Percentiles rank a stretch among this genome's conserved stretches.
These are phyloP conservation scores for Triticum urartu DNA, from an alignment of 176 grass and related monocot genomes.

Conservation along the genomic window DNA sequence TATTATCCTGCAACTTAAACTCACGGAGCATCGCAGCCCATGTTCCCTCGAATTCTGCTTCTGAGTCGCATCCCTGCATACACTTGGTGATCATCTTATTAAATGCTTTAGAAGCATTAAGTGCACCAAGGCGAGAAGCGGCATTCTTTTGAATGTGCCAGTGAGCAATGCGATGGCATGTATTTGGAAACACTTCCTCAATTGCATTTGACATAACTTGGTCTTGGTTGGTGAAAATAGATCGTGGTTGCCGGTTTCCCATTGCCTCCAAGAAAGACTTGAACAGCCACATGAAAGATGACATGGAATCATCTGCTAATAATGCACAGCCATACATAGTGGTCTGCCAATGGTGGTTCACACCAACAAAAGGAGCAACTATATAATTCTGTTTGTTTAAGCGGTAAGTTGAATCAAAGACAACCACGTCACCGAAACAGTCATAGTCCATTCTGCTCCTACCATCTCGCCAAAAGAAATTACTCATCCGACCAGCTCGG, in stretches of 20 bases:
- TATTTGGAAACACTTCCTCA: conserved; percentile 61
- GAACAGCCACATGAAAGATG: conserved; percentile 67
- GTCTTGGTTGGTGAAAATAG: conserved; percentile 80
- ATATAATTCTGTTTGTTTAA: conserved; percentile 71
- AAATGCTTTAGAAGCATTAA: conserved; percentile 68
- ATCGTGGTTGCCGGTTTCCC: conserved; percentile 54
- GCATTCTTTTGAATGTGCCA: conserved; percentile 82
- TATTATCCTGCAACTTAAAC: conserved; percentile 76
- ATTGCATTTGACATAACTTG: conserved; percentile 62
- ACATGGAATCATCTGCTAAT: conserved; percentile 56
- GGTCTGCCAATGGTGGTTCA: conserved; percentile 86
- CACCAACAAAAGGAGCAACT: conserved; percentile 66
- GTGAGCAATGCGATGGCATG: conserved; percentile 60
- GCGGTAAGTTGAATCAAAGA: conserved; percentile 74
- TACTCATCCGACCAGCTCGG: conserved; percentile 48
- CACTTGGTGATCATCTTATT: conserved; percentile 72
- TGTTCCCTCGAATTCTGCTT: conserved; percentile 66
- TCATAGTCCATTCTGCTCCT: conserved; percentile 69
- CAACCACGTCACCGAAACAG: conserved; percentile 70
- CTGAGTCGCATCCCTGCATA: conserved; percentile 62
- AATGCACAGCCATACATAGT: conserved; percentile 75
- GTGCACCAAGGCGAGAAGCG: conserved; percentile 57
- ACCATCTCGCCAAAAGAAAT: conserved; percentile 83
- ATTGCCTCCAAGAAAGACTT: conserved; percentile 78
- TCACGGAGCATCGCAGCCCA: conserved; percentile 63